phyloP scores from a whole-genome alignment of 2,329 filamentous ascomycete species.

The Colletotrichum orbiculare region DNA sequence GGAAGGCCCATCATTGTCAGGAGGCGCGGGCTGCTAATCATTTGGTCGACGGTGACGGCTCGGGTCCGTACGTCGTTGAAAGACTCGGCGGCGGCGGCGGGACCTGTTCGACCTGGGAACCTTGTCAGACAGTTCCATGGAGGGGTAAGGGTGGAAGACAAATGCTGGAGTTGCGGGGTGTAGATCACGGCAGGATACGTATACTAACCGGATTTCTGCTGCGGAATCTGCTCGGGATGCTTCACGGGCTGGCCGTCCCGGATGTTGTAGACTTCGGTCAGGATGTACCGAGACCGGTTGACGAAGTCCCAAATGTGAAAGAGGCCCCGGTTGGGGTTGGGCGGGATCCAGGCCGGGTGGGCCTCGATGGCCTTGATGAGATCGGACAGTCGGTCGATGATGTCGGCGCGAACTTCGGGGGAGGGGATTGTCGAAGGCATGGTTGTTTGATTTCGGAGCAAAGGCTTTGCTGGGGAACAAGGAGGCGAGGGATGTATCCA shows the following conservation, averaged over 20 bases:
- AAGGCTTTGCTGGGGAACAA: background rate
- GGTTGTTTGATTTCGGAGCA: background rate
- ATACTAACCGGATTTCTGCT: conserved; percentile 42
- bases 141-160: background rate
- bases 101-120: conserved; percentile 26
- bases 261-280: conserved; percentile 54
- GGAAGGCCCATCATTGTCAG: conserved; percentile 47
- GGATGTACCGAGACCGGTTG: conserved; percentile 53
- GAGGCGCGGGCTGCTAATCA: conserved; percentile 45
- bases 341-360: conserved; percentile 44
- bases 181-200: background rate
- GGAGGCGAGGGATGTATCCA: background rate
- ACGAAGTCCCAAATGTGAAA: conserved; percentile 56
- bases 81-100: conserved; percentile 40
- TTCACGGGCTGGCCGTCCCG: conserved; percentile 45
- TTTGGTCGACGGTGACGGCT: conserved; percentile 45
- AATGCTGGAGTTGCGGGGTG: background rate
- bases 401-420: conserved; percentile 40
- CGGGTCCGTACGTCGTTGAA: conserved; percentile 47
- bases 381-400: conserved; percentile 42
- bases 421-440: conserved; percentile 40
- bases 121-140: conserved; percentile 14
- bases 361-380: conserved; percentile 45
- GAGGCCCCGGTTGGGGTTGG: conserved; percentile 46
- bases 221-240: conserved; percentile 50